Evolutionary conservation across 495 filamentous ascomycete species (phyloP).

Genomic region (Talaromyces stipitatus): DNA sequence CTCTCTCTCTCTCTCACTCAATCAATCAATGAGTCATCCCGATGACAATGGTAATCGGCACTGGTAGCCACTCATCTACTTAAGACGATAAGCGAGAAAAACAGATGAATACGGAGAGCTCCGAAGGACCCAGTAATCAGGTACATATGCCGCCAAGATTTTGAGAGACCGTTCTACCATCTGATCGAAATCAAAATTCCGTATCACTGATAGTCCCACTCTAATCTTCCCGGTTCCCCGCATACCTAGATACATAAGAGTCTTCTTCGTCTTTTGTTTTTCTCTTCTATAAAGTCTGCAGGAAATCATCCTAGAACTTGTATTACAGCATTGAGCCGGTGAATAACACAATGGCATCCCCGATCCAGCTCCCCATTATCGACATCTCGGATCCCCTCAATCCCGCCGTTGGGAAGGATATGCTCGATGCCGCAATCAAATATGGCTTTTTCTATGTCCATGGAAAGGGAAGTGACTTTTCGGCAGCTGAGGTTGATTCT

Average conservation of each 20-base stretch:
- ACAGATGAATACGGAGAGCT: neutral
- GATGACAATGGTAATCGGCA: neutral
- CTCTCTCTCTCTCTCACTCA: too few species aligned
- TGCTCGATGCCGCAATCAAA: constrained; percentile 71
- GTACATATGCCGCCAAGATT: neutral
- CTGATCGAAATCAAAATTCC: neutral
- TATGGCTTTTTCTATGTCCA: constrained; percentile 89
- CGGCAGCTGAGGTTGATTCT: constrained; percentile 53
- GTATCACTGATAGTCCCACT: neutral
- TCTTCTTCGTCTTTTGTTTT: neutral
- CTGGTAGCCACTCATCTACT: neutral
- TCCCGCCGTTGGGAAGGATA: constrained; percentile 52
- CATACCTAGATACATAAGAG: neutral
- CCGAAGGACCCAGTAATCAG: neutral
- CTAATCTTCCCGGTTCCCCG: neutral
- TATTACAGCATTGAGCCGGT: neutral
- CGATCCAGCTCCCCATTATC: constrained; percentile 67
- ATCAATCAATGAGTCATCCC: neutral
- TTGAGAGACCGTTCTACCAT: neutral
- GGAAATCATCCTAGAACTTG: neutral
- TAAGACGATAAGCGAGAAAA: neutral
- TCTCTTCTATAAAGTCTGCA: neutral
- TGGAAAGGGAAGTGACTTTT: constrained; percentile 60
- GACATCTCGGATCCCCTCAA: constrained; percentile 53
- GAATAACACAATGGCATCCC: constrained; percentile 32